A percentile compares a stretch with the other conserved stretches of the same genome.
These are phyloP conservation scores for Eudorina sp. DNA, from an alignment of 139 green algal species.

Conservation along the genomic window DNA sequence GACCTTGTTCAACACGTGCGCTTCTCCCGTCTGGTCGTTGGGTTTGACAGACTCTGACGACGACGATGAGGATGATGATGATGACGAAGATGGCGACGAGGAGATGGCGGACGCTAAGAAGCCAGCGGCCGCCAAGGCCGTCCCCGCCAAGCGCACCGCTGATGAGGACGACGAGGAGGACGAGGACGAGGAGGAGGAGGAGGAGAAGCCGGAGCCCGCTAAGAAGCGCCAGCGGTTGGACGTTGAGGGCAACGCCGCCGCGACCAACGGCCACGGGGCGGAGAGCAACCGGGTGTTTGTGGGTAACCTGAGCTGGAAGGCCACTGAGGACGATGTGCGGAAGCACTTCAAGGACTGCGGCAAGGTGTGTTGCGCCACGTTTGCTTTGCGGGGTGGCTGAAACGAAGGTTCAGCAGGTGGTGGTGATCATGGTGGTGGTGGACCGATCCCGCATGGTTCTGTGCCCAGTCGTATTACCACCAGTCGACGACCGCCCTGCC, in stretches of 20 bases:
- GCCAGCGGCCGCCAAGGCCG: conserved; percentile 1
- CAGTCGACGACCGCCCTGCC: too few relatives aligned
- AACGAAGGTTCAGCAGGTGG: too few relatives aligned
- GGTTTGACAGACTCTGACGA: not conserved
- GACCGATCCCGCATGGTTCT: too few relatives aligned
- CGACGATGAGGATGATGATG: too few relatives aligned
- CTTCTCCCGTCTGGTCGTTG: too few relatives aligned
- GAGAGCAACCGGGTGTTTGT: conserved; percentile 75
- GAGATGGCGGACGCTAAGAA: conserved; percentile 49
- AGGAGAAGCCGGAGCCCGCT: conserved; percentile 23
- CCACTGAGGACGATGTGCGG: conserved; percentile 66
- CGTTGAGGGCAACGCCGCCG: conserved; percentile 46
- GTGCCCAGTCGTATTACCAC: too few relatives aligned
- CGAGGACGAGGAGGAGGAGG: conserved; percentile 47
- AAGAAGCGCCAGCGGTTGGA: conserved; percentile 62
- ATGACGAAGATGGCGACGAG: conserved; percentile 41
- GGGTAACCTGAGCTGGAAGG: conserved; percentile 79
- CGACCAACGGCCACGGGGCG: not conserved
- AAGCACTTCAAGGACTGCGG: conserved; percentile 75
- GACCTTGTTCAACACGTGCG: too few relatives aligned
- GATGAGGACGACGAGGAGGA: conserved; percentile 41
- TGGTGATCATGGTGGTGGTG: too few relatives aligned
- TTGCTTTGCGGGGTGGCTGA: too few relatives aligned
- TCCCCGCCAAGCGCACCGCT: conserved; percentile 52
- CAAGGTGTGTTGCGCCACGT: conserved; percentile 66